These are phyloP conservation scores for Colletotrichum eremochloae DNA, from an alignment of 2,329 filamentous ascomycete genomes.

Conservation along the genomic window DNA sequence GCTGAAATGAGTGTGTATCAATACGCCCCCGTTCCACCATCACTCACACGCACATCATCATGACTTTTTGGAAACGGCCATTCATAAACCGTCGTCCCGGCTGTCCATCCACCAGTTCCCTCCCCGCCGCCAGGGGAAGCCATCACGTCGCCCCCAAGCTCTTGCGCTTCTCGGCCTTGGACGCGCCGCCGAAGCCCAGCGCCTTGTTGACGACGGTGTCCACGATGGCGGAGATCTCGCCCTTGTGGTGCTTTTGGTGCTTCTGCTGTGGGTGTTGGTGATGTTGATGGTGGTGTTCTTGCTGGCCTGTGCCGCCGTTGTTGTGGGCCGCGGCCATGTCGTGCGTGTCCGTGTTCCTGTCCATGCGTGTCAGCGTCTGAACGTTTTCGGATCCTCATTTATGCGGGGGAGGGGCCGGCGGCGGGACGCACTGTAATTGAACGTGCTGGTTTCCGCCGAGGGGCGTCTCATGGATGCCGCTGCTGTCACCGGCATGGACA, in stretches of 20 bases:
- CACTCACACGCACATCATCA: neutral
- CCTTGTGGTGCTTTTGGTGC: slow-evolving; percentile 5
- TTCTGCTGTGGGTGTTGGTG: slow-evolving; percentile 5
- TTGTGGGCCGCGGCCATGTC: slow-evolving; percentile 18
- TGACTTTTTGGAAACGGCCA: neutral
- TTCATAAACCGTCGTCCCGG: neutral
- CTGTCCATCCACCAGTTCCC: neutral
- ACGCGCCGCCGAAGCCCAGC: neutral
- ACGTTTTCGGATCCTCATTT: neutral
- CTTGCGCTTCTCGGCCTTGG: slow-evolving; percentile 16
- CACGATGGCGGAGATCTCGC: slow-evolving; percentile 24
- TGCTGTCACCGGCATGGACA: slow-evolving; percentile 15
- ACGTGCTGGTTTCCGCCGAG: slow-evolving; percentile 32
- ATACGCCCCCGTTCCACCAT: neutral
- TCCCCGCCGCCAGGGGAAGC: too few relatives aligned
- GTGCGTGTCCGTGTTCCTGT: slow-evolving; percentile 36
- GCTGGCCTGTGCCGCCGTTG: slow-evolving; percentile 8
- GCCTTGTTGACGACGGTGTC: slow-evolving; percentile 31
- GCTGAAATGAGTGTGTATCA: neutral
- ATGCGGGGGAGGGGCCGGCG: too few relatives aligned
- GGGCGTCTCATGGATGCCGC: slow-evolving; percentile 16
- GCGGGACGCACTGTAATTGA: slow-evolving; percentile 29
- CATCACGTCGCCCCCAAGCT: slow-evolving; percentile 15
- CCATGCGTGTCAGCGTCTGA: neutral
- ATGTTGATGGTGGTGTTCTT: neutral